Percentiles rank a stretch among this genome's conserved stretches.
Evolutionary conservation across 192 early-diverging fungal species (phyloP).

Genomic region (Coemansia reversa): DNA sequence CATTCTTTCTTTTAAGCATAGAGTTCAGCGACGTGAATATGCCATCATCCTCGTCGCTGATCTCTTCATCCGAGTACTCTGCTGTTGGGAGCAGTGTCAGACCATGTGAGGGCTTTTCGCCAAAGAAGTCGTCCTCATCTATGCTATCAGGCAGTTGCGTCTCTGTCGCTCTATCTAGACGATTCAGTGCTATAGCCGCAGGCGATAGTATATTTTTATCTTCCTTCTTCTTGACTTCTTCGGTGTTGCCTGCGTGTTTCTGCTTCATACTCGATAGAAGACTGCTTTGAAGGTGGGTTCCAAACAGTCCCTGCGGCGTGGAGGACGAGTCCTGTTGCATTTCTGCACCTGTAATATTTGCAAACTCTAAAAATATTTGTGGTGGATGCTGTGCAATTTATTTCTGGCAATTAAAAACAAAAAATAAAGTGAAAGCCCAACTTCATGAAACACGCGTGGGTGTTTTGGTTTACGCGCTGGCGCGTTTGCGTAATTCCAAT

Average conservation of each 20-base stretch:
- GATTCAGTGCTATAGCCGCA: background rate
- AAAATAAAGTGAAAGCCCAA: background rate
- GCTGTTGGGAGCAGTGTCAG: constrained; percentile 24
- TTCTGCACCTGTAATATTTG: background rate
- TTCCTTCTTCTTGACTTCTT: background rate
- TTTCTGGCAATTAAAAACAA: background rate
- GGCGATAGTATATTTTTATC: background rate
- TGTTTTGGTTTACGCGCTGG: background rate
- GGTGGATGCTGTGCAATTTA: background rate
- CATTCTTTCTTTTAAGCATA: background rate
- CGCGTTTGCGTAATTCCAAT: background rate
- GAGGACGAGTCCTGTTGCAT: background rate
- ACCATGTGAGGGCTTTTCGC: constrained; percentile 2
- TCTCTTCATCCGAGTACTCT: constrained; percentile 12
- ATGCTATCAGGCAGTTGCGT: constrained; percentile 6
- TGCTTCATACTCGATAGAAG: background rate
- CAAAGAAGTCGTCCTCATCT: background rate
- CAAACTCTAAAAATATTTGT: background rate
- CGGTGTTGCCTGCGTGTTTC: background rate
- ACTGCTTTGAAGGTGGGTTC: background rate
- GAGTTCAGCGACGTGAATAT: constrained; percentile 8
- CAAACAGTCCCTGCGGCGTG: background rate
- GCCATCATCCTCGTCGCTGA: constrained; percentile 2
- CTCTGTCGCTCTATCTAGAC: background rate
- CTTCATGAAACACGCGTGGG: background rate